Evolutionary conservation across 1,284 basidiomycete genomes (phyloP).

Genomic region (Rhodotorula sp.): DNA sequence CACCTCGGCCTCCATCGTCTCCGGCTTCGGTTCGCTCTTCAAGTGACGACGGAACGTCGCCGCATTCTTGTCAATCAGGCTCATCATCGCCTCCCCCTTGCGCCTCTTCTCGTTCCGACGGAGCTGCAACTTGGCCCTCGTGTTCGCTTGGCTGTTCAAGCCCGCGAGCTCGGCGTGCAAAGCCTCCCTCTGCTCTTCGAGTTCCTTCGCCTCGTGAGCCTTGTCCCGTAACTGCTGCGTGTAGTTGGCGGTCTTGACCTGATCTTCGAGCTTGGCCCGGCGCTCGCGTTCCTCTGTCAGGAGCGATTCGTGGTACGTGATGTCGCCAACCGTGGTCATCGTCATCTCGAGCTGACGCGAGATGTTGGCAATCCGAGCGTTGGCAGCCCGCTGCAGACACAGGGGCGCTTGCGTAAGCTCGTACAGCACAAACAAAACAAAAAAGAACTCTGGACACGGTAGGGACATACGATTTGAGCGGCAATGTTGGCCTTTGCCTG

Average conservation of each 20-base stretch:
- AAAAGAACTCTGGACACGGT: slow-evolving; percentile 31
- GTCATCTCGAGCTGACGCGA: slow-evolving; percentile 46
- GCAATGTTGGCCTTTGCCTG: slow-evolving; percentile 33
- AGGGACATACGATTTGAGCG: slow-evolving; percentile 41
- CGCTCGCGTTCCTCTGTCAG: slow-evolving; percentile 62
- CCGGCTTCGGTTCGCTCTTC: slow-evolving; percentile 27
- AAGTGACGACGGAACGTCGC: slow-evolving; percentile 62
- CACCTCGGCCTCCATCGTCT: slow-evolving; percentile 40
- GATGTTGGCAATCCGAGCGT: slow-evolving; percentile 48
- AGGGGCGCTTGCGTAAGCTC: slow-evolving; percentile 42
- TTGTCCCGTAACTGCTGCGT: slow-evolving; percentile 69
- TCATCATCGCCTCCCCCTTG: slow-evolving; percentile 65
- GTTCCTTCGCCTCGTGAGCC: slow-evolving; percentile 56
- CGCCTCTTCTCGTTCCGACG: slow-evolving; percentile 67
- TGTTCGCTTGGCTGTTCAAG: slow-evolving; percentile 76
- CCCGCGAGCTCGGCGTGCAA: slow-evolving; percentile 69
- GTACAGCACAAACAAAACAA: slow-evolving; percentile 49
- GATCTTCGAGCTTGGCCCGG: slow-evolving; percentile 59
- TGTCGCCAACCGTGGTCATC: slow-evolving; percentile 59
- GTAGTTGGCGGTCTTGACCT: slow-evolving; percentile 63
- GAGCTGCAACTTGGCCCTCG: slow-evolving; percentile 74
- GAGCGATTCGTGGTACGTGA: slow-evolving; percentile 47
- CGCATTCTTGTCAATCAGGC: slow-evolving; percentile 64
- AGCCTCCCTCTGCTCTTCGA: slow-evolving; percentile 70
- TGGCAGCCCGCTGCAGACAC: slow-evolving; percentile 26